Evolutionary conservation across 1,284 basidiomycete genomes (phyloP).

Genomic region (Sanguinoderma infundibulare): DNA sequence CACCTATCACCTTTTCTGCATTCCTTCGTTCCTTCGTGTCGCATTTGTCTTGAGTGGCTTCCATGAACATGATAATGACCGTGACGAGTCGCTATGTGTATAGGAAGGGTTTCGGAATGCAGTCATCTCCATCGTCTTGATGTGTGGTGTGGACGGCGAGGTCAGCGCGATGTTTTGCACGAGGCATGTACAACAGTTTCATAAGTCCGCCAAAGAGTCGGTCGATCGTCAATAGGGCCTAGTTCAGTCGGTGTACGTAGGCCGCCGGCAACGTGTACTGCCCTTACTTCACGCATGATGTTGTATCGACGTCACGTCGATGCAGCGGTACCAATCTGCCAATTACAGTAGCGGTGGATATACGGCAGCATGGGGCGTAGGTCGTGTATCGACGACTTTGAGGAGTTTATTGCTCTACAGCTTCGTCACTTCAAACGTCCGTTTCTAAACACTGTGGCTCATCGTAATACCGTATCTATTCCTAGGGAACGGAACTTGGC

Average conservation of each 20-base stretch:
- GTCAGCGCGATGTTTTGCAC: not conserved
- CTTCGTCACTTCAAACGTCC: too few relatives aligned
- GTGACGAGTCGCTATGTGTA: constrained; percentile 17
- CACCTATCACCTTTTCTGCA: constrained; percentile 29
- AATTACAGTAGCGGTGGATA: too few relatives aligned
- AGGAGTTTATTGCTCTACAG: too few relatives aligned
- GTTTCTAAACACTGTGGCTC: not conserved
- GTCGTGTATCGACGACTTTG: too few relatives aligned
- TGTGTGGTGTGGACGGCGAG: not conserved
- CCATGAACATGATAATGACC: constrained; percentile 12
- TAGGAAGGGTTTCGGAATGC: constrained; percentile 18
- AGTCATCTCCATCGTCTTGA: constrained; percentile 8
- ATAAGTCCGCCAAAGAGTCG: not conserved
- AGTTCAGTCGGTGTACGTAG: not conserved
- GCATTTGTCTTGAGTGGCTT: constrained; percentile 20
- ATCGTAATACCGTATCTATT: not conserved
- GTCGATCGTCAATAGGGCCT: too few relatives aligned
- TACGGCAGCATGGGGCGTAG: too few relatives aligned
- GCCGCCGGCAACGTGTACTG: not conserved
- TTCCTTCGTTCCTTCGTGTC: constrained; percentile 25
- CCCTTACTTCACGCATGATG: not conserved
- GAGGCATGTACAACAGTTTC: not conserved
- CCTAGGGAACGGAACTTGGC: not conserved
- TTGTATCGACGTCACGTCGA: too few relatives aligned
- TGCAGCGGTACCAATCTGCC: too few relatives aligned